Evolutionary conservation across 2,329 filamentous ascomycete species (phyloP), one percentile per base, ranked within the genome.

Genomic region (Talaromyces piceae): DNA sequence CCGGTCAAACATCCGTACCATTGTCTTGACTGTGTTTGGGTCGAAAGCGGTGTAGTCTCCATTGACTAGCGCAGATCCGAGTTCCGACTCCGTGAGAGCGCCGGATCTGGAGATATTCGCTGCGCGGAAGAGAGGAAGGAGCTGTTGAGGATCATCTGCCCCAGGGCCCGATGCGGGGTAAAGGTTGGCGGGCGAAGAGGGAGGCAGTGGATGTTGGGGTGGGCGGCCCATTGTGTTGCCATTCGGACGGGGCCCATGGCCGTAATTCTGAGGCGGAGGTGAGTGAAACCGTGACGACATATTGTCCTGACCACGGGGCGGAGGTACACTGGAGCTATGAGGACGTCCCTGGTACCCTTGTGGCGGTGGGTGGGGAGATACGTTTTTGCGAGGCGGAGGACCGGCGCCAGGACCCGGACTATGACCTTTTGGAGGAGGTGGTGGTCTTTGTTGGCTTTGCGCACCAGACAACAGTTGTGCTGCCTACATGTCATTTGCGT

Each of bases 1-100:
- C 53, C 86, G 88, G 73, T 97, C 91, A 72, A 98, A 98, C 93
- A 98, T 97, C 65, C 91, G 87, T 59, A 98, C 96, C 91, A 98
- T 96, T 88, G 97, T 95, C 64, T 86, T 86, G 58, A 97, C 91
- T 1, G 93, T 98, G 61, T 95, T 87, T 4, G 84, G 79, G 70
- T 98, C 91, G 68, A 98, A 98, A 4, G 89, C 82, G 1, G 88
- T 88, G 82, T 88, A 96, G 76, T 98, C 93, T 50, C 91, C 91
- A 66, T 98, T 98, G 54, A 97, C 91, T 5, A 98, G 82, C 18
- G 93, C 93, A 1, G 87, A 85, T 8, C 88, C 86, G 11, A 98
- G 83, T 69, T 97, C 91, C 47, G 78, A 78, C 70, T 95, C 91
- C 2, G 87, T 90, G 44, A 98, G 79, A 57, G 90, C 83, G 18